phyloP scores from a whole-genome alignment of 345 rosid genomes.

The Sisymbrium irio region DNA sequence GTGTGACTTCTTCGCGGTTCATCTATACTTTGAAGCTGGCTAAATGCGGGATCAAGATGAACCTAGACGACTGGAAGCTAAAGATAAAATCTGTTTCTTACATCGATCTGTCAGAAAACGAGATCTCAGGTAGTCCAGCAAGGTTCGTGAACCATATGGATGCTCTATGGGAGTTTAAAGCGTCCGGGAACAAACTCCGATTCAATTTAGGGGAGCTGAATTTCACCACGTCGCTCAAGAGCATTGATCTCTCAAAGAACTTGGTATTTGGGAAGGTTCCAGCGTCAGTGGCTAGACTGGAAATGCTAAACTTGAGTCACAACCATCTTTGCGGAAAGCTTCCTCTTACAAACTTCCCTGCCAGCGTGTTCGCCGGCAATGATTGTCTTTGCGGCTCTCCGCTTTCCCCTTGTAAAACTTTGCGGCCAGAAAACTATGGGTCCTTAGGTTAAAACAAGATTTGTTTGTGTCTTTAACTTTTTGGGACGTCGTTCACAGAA shows the following conservation, averaged over 20 bases:
- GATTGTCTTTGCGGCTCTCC: slow-evolving; percentile 61
- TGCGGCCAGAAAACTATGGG: neutral
- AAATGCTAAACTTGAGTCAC: slow-evolving; percentile 47
- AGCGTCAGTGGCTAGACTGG: slow-evolving; percentile 36
- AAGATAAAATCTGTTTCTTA: slow-evolving; percentile 8
- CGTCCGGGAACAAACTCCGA: slow-evolving; percentile 45
- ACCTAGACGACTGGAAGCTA: slow-evolving; percentile 45
- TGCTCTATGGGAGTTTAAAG: slow-evolving; percentile 46
- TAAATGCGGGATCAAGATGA: slow-evolving; percentile 58
- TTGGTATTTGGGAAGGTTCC: slow-evolving; percentile 59
- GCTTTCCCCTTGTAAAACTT: slow-evolving; percentile 39
- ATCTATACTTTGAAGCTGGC: slow-evolving; percentile 60
- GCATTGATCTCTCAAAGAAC: slow-evolving; percentile 58
- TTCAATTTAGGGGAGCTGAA: slow-evolving; percentile 47
- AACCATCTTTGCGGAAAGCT: slow-evolving; percentile 69
- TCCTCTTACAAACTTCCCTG: slow-evolving; percentile 57
- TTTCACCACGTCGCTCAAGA: slow-evolving; percentile 41
- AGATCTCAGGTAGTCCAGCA: slow-evolving; percentile 56
- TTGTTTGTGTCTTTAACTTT: no score
- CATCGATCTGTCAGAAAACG: slow-evolving; percentile 58
- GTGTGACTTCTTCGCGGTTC: slow-evolving; percentile 64
- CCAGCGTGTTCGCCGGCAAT: slow-evolving; percentile 45
- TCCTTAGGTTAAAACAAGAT: no score
- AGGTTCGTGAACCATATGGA: slow-evolving; percentile 47
- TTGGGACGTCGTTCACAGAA: no score